Evolutionary conservation across 1,284 basidiomycete species (phyloP), one percentile per base, ranked within the genome.

Genomic region (Puccinia triticina): DNA sequence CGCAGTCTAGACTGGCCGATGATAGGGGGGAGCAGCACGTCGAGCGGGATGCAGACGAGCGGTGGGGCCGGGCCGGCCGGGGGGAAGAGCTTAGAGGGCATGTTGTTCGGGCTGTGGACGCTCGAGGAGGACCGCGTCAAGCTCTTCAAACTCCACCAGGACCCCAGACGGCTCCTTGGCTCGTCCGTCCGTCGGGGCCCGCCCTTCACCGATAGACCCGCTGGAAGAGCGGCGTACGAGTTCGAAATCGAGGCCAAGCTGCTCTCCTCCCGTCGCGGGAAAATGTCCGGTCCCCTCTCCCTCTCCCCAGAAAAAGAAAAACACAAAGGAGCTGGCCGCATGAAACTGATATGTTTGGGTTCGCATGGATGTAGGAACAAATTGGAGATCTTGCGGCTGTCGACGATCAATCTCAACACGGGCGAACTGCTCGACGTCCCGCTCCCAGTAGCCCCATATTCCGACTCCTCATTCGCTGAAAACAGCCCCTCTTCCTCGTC

Each of bases 81-180:
- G 18, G 48, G 48, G 26, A 61, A 61, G 59, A 29, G 12, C 12
- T 69, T 69, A 18, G 66, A 69, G 2, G 66, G 66, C 8, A 1
- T 69, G n/a, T 46, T 69, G n/a, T 69, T 43, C 18, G 66, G 66
- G 8, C 5, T 69, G 21, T 69, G 66, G 66, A n/a, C 66, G 37
- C n/a, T 69, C 37, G 43, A 43, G 3, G 34, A 26, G 14, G 43
- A 69, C 21, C 43, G 40, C 14, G 43, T 69, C 21, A 43, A n/a
- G 14, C 10, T 69, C 4, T 69, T 69, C 43, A 69, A 69, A 12
- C 40, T 69, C 16, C 66, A 69, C 26, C 66, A 48, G 21, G 66
- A 69, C 26, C 43, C 43, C 32, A 43, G 32, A 14, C 43, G 21
- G n/a, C 32, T 69, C 14, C 26, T 18, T n/a, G 26, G 5, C 21